Percentiles rank a stretch among this genome's conserved stretches.
These are phyloP conservation scores for Claviceps fusiformis DNA, from an alignment of 2,329 filamentous ascomycete genomes.

Conservation along the genomic window DNA sequence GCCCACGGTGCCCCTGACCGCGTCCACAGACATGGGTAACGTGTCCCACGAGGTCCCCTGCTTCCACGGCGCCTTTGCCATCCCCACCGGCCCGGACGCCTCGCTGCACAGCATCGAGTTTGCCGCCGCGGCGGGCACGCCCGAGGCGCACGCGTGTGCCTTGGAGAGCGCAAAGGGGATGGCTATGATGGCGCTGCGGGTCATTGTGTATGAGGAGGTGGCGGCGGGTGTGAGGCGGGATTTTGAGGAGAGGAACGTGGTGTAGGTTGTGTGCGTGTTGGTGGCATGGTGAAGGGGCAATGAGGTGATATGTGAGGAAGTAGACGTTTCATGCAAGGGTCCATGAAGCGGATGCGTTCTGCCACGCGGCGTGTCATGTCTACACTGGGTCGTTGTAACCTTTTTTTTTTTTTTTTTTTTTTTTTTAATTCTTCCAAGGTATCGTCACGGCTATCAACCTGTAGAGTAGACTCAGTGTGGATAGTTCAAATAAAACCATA, in stretches of 20 bases:
- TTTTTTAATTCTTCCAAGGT: too few species aligned
- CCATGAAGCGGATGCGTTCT: too few species aligned
- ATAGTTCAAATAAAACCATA: too few species aligned
- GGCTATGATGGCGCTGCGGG: slow-evolving; percentile 21
- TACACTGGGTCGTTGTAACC: too few species aligned
- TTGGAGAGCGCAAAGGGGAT: slow-evolving; percentile 31
- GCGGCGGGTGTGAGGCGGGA: background rate
- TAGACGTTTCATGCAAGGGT: too few species aligned
- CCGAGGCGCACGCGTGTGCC: slow-evolving; percentile 24
- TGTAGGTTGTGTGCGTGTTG: background rate
- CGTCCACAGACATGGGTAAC: slow-evolving; percentile 38
- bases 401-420: too few species aligned
- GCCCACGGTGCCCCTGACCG: slow-evolving; percentile 23
- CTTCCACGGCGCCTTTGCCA: slow-evolving; percentile 34
- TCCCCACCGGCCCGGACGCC: slow-evolving; percentile 23
- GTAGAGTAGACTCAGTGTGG: too few species aligned
- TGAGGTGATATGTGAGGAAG: too few species aligned
- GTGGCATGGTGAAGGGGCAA: background rate
- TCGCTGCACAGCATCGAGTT: slow-evolving; percentile 28
- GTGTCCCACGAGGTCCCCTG: slow-evolving; percentile 32
- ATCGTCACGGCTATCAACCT: too few species aligned
- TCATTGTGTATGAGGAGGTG: slow-evolving; percentile 13
- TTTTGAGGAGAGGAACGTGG: background rate
- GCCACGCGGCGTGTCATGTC: too few species aligned
- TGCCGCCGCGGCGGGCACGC: slow-evolving; percentile 28